Evolutionary conservation across 371 early-diverging fungal species (phyloP).

Genomic region (Zychaea mexicana): DNA sequence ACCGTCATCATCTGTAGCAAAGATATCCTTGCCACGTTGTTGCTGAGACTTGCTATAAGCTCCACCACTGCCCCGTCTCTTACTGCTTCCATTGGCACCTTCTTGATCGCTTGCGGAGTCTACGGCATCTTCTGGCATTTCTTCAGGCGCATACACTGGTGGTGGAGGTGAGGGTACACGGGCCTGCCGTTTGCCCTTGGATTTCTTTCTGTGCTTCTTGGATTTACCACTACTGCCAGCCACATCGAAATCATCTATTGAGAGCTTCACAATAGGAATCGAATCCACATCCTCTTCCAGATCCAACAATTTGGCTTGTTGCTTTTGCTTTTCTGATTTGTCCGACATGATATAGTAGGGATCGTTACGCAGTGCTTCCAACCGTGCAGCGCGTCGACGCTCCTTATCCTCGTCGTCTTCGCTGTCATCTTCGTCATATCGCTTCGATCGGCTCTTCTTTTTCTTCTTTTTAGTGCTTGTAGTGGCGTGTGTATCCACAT

Average conservation of each 20-base stretch:
- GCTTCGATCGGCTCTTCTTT: constrained; percentile 33
- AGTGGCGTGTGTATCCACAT: constrained; percentile 19
- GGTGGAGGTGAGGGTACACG: constrained; percentile 41
- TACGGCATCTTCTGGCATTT: constrained; percentile 69
- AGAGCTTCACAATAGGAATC: constrained; percentile 81
- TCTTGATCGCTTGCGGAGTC: constrained; percentile 51
- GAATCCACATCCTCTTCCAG: constrained; percentile 73
- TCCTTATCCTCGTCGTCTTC: constrained; percentile 19
- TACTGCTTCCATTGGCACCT: constrained; percentile 17
- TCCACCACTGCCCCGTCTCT: background rate
- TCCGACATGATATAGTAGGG: constrained; percentile 74
- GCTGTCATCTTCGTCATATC: constrained; percentile 24
- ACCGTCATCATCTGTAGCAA: constrained; percentile 38
- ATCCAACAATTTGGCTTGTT: constrained; percentile 20
- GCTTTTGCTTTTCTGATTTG: constrained; percentile 12
- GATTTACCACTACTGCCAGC: constrained; percentile 9
- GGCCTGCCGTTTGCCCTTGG: constrained; percentile 15
- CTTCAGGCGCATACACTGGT: constrained; percentile 64
- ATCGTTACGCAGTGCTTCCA: constrained; percentile 66
- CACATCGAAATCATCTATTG: constrained; percentile 55
- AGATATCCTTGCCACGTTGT: constrained; percentile 45
- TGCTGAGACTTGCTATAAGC: constrained; percentile 27
- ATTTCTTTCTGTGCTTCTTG: constrained; percentile 32
- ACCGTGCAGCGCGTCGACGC: constrained; percentile 63
- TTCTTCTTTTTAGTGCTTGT: constrained; percentile 21